phyloP scores from a whole-genome alignment of 2,329 filamentous ascomycete genomes.

The Exophiala calicioides region DNA sequence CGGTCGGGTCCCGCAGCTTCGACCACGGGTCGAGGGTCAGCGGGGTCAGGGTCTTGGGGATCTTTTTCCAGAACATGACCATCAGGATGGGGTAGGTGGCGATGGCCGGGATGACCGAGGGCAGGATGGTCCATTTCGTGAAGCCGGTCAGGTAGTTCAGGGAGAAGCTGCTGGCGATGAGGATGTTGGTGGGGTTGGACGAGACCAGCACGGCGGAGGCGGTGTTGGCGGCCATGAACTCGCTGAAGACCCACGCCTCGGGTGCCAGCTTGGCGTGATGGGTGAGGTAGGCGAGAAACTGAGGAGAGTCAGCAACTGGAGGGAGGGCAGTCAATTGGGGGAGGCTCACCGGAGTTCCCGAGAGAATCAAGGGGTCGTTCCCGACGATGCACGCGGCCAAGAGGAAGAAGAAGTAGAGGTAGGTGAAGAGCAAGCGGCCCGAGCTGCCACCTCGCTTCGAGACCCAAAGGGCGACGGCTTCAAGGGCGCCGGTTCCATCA shows the following conservation, averaged over 20 bases:
- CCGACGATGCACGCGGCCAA: conserved; percentile 30
- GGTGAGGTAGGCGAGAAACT: conserved; percentile 32
- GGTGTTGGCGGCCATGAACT: conserved; percentile 50
- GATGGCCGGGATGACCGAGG: conserved; percentile 29
- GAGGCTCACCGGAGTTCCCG: conserved; percentile 25
- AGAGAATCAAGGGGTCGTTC: conserved; percentile 32
- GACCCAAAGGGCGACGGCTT: conserved; percentile 30
- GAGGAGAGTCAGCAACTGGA: neutral
- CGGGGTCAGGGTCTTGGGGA: conserved; percentile 28
- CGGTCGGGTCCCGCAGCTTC: conserved; percentile 28
- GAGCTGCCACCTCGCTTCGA: conserved; percentile 31
- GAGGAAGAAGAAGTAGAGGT: conserved; percentile 31
- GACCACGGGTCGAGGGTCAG: conserved; percentile 30
- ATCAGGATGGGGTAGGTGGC: conserved; percentile 30
- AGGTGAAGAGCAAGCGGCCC: conserved; percentile 29
- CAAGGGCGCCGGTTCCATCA: conserved; percentile 31
- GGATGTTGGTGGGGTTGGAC: conserved; percentile 65
- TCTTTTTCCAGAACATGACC: conserved; percentile 31
- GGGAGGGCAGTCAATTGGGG: neutral
- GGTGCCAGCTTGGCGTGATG: conserved; percentile 28
- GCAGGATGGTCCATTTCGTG: conserved; percentile 32
- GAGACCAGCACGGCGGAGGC: conserved; percentile 75
- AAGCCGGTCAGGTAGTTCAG: conserved; percentile 32
- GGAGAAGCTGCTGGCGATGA: conserved; percentile 30
- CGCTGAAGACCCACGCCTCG: conserved; percentile 30